Evolutionary conservation across 108 stramenopile species (phyloP).

Genomic region (Pelagomonas calceolata): DNA sequence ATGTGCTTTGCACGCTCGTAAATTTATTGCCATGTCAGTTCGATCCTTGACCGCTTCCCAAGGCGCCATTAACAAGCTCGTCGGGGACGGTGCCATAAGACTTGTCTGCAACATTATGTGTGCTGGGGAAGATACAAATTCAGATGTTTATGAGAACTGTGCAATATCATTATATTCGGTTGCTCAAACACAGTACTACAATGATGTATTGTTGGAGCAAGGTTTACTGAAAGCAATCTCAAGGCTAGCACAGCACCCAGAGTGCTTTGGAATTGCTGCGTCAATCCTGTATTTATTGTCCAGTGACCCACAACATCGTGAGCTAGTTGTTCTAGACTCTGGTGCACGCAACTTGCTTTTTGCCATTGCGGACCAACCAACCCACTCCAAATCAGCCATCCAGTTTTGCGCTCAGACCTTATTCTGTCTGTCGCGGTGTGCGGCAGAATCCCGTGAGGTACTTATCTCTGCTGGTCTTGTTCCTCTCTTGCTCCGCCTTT

Average conservation of each 20-base stretch:
- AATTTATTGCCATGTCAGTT: neutral
- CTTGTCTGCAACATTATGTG: neutral
- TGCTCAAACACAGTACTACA: neutral
- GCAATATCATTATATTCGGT: neutral
- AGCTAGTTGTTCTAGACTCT: neutral
- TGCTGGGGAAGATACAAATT: neutral
- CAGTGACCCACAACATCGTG: neutral
- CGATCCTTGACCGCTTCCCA: neutral
- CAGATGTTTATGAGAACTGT: neutral
- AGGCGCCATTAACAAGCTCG: neutral
- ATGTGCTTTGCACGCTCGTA: neutral
- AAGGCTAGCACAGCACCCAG: neutral
- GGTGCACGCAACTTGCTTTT: neutral
- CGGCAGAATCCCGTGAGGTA: neutral
- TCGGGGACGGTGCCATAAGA: conserved; percentile 7
- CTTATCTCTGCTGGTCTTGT: neutral
- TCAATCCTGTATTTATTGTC: neutral
- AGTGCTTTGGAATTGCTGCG: neutral
- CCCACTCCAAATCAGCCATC: neutral
- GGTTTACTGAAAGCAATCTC: neutral
- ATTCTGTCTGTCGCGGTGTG: conserved; percentile 4
- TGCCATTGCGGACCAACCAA: neutral
- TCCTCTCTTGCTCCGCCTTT: neutral
- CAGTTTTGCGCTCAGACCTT: neutral
- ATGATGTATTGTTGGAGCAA: neutral